phyloP scores from a whole-genome alignment of 2,329 filamentous ascomycete genomes.

The Penicillium sp. region DNA sequence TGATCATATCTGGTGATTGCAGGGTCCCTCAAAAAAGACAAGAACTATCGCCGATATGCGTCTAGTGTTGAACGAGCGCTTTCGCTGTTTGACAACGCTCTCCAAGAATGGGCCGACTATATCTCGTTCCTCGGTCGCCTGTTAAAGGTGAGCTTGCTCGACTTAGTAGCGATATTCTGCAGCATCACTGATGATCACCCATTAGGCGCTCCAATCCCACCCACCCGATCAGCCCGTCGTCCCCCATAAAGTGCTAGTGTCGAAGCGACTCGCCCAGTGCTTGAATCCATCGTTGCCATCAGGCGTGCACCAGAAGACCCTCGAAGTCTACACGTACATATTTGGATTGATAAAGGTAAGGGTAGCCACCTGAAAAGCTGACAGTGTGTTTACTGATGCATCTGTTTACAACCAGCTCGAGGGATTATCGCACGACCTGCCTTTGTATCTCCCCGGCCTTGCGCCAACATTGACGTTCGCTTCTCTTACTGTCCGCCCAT shows the following conservation, averaged over 20 bases:
- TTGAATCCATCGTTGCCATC: slow-evolving; percentile 90
- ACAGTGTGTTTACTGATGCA: slow-evolving; percentile 14
- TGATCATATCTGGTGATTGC: slow-evolving; percentile 4
- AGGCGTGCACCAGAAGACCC: slow-evolving; percentile 93
- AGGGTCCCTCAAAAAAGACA: slow-evolving; percentile 56
- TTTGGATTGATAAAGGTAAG: slow-evolving; percentile 78
- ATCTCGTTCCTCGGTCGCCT: slow-evolving; percentile 93
- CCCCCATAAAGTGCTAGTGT: slow-evolving; percentile 77
- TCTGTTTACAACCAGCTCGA: slow-evolving; percentile 52
- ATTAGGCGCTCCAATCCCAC: slow-evolving; percentile 81
- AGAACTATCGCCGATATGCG: slow-evolving; percentile 82
- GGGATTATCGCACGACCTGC: slow-evolving; percentile 75
- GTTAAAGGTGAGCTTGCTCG: slow-evolving; percentile 65
- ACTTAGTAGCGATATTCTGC: not conserved
- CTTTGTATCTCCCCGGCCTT: slow-evolving; percentile 85
- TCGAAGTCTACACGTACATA: slow-evolving; percentile 89
- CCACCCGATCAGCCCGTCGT: slow-evolving; percentile 70
- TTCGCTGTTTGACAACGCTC: slow-evolving; percentile 82
- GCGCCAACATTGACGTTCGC: slow-evolving; percentile 90
- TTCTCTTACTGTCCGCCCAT: slow-evolving; percentile 82
- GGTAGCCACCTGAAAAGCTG: not conserved
- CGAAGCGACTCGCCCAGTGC: slow-evolving; percentile 91
- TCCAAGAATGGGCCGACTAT: slow-evolving; percentile 99
- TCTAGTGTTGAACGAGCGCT: slow-evolving; percentile 83
- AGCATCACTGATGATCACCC: slow-evolving; percentile 6